Evolutionary conservation across 2,329 filamentous ascomycete genomes (phyloP), one percentile per base, ranked within the genome.

Genomic region (Penicillium glabrum): DNA sequence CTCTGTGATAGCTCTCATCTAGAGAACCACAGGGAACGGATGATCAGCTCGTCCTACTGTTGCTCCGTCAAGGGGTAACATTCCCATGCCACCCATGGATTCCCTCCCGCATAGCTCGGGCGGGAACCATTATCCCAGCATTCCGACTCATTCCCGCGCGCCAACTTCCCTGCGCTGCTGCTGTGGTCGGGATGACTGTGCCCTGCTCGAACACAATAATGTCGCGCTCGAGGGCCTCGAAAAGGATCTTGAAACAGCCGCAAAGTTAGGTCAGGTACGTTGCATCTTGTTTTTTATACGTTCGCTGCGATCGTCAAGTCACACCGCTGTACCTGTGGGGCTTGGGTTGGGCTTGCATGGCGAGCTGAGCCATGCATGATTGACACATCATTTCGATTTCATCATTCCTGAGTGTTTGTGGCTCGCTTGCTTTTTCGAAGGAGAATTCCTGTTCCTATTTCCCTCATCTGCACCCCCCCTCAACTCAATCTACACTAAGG

Each of bases 211-310:
- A 74, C 88, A 93, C 77, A 97, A 93, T 76, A 88, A 87, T 73
- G 82, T 83, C 46, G 82, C 91, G 61, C 82, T 98, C 46, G 87
- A 91, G 66, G 88, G 85, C 59, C 83, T 98, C 62, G 93, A 98
- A 77, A 89, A 88, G 67, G 91, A 97, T 77, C 89, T 97, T 53
- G 87, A 88, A 67, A 91, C 86, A 51, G 95, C 95, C 41, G 95
- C 92, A 48, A 84, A 89, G 72, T 83, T 97, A 67, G 95, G 95
- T 63, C 90, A 97, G 89, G 93, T 97, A 88, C 72, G 90, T 85
- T 59, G 21, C 55, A 56, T 57, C 58, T 56, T 33, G 50, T 53
- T 46, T 57, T 26, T 29, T 56, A 44, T 47, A 45, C 16, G 49
- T 51, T 55, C 27, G 35, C 43, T 46, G 39, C 37, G 41, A 35